Percentiles rank a stretch among this genome's conserved stretches.
phyloP scores from a whole-genome alignment of 208 protist genomes.

The Leishmania guyanensis region DNA sequence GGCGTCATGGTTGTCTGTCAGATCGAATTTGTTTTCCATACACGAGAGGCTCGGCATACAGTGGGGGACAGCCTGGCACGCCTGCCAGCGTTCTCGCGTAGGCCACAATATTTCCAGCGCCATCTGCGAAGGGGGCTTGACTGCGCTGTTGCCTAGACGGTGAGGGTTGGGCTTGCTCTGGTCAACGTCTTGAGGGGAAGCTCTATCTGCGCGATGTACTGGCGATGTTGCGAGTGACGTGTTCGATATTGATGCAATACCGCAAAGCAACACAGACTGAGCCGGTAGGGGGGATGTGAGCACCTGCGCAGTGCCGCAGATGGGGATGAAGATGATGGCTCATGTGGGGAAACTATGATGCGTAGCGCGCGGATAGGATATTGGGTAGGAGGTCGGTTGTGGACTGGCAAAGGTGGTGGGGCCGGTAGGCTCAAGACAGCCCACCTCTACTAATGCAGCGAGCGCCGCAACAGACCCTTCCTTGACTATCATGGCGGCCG shows the following conservation, averaged over 20 bases:
- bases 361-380: not conserved
- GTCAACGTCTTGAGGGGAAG: not conserved
- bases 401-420: not conserved
- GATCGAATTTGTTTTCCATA: not conserved
- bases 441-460: not conserved
- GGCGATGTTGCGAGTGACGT: not conserved
- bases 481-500: not conserved
- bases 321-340: not conserved
- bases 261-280: not conserved
- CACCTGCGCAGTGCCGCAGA: not conserved
- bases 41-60: conserved; percentile 3
- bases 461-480: not conserved
- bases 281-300: conserved; percentile 1
- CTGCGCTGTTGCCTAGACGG: not conserved
- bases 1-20: not conserved
- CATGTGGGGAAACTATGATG: not conserved
- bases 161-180: not conserved
- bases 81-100: not conserved
- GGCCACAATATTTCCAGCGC: not conserved
- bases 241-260: not conserved
- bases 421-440: not conserved
- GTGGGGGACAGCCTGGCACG: conserved; percentile 5
- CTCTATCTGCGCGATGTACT: not conserved
- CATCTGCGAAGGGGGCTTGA: conserved; percentile 1
- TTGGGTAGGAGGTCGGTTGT: not conserved